Percentiles rank a stretch among this genome's conserved stretches.
Evolutionary conservation across 495 filamentous ascomycete species (phyloP).

Genomic region (Xylaria bambusicola): DNA sequence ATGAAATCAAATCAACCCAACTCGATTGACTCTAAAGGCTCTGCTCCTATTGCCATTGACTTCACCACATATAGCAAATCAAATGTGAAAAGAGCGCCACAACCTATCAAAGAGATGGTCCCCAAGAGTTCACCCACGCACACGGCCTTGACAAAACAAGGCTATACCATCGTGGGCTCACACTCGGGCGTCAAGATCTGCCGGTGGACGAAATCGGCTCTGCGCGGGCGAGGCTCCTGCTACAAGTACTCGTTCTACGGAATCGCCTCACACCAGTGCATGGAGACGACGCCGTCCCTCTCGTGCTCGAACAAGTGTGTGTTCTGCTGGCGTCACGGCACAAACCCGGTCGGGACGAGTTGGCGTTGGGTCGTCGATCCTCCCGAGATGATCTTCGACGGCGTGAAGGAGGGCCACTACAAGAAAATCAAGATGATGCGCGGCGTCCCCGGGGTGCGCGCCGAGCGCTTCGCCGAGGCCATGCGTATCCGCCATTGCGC

Average conservation of each 20-base stretch:
- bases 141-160: constrained; percentile 87
- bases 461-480: constrained; percentile 88
- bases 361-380: constrained; percentile 96
- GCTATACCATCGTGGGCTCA: constrained; percentile 90
- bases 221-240: constrained; percentile 92
- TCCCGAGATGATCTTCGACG: constrained; percentile 82
- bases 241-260: constrained; percentile 98
- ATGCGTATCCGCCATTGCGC: constrained; percentile 94
- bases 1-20: constrained; percentile 52
- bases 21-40: constrained; percentile 32
- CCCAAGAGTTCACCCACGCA: constrained; percentile 86
- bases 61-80: constrained; percentile 70
- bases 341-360: constrained; percentile 92
- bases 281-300: constrained; percentile 94
- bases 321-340: constrained; percentile 98
- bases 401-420: constrained; percentile 89
- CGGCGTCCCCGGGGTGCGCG: constrained; percentile 87
- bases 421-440: constrained; percentile 97
- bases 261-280: constrained; percentile 92
- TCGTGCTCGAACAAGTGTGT: constrained; percentile 98
- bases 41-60: constrained; percentile 73
- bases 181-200: constrained; percentile 98
- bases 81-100: constrained; percentile 46
- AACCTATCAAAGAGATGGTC: constrained; percentile 83
- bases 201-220: constrained; percentile 95